Percentiles rank a stretch among this genome's conserved stretches.
These are phyloP conservation scores for Penicillium coffeae DNA, from an alignment of 495 filamentous ascomycete genomes.

Conservation along the genomic window DNA sequence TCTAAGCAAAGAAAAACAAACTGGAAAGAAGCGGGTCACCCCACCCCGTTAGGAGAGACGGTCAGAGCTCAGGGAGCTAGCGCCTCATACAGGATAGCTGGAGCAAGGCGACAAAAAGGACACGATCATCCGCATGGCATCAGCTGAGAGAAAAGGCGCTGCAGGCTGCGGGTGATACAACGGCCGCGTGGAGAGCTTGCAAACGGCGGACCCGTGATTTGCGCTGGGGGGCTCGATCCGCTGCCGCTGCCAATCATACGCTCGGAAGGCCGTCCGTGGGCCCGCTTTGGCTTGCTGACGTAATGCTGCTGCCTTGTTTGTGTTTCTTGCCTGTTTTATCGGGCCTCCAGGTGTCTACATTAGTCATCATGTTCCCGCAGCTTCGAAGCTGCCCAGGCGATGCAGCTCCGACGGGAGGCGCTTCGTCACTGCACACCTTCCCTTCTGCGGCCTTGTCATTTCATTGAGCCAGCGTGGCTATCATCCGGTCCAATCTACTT, in stretches of 20 bases:
- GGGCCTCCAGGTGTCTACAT: conserved; percentile 15
- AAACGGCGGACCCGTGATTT: conserved; percentile 11
- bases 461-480: not conserved
- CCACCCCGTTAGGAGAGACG: not conserved
- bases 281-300: conserved; percentile 11
- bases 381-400: conserved; percentile 13
- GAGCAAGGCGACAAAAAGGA: not conserved
- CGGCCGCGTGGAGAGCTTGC: conserved; percentile 15
- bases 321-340: not conserved
- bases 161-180: conserved; percentile 3
- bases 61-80: not conserved
- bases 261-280: conserved; percentile 10
- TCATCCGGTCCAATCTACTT: not conserved
- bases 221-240: too few relatives aligned
- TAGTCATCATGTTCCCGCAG: conserved; percentile 11
- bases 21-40: not conserved
- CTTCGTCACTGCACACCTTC: conserved; percentile 5
- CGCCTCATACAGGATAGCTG: not conserved
- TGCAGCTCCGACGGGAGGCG: conserved; percentile 10
- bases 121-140: conserved; percentile 9
- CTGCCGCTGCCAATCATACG: conserved; percentile 13
- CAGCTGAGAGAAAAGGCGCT: conserved; percentile 13
- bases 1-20: conserved; percentile 4
- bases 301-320: not conserved
- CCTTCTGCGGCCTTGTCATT: conserved; percentile 2